These are phyloP conservation scores for Dictyostelium brefeldianum DNA, from an alignment of 78 protist species.

Conservation along the genomic window DNA sequence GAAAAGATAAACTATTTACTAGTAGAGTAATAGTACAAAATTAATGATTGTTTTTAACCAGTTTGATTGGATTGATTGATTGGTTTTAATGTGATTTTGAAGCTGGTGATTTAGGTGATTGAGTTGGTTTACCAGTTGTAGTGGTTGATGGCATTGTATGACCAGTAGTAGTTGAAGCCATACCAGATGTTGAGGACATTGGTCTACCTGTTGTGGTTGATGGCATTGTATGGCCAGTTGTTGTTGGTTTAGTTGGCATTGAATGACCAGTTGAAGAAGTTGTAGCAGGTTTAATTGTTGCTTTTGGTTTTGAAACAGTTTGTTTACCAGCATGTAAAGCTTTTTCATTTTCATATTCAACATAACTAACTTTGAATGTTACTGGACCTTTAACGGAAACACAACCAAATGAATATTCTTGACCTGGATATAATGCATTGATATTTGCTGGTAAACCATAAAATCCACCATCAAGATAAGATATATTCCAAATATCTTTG, in stretches of 20 bases:
- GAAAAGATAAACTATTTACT: too few species aligned
- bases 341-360: constrained; percentile 45
- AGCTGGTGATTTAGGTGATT: too few species aligned
- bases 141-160: neutral
- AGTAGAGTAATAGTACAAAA: too few species aligned
- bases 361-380: constrained; percentile 36
- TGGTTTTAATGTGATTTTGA: too few species aligned
- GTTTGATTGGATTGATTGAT: too few species aligned
- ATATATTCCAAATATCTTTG: constrained; percentile 43
- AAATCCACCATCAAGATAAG: neutral
- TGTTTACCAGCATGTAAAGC: neutral
- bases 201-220: neutral
- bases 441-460: constrained; percentile 16
- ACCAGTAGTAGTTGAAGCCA: neutral
- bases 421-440: constrained; percentile 10
- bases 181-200: too few species aligned
- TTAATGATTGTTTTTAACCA: too few species aligned
- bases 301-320: neutral
- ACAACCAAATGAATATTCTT: constrained; percentile 37
- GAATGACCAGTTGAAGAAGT: neutral
- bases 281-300: neutral
- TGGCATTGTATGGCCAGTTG: neutral
- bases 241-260: neutral
- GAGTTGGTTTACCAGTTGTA: too few species aligned
- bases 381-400: constrained; percentile 43